Percentiles rank a stretch among this genome's conserved stretches.
Evolutionary conservation across 441 rosid genomes (phyloP).

Genomic region (Jatropha multifida): DNA sequence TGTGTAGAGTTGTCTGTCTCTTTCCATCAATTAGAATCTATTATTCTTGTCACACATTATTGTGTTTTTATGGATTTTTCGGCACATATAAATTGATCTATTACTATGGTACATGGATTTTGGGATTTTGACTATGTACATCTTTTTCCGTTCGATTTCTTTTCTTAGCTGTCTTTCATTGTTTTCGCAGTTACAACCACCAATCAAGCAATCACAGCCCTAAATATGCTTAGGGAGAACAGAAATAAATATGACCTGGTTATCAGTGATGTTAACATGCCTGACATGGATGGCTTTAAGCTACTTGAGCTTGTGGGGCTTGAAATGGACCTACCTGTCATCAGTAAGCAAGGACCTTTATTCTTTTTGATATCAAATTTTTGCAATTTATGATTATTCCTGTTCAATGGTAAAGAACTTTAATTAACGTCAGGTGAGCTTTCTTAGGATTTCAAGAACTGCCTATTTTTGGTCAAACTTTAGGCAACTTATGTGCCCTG

Average conservation of each 20-base stretch:
- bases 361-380: constrained; percentile 12
- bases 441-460: background rate
- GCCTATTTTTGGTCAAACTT: background rate
- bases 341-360: constrained; percentile 33
- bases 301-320: constrained; percentile 88
- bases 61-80: background rate
- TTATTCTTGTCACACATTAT: background rate
- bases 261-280: constrained; percentile 99
- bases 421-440: background rate
- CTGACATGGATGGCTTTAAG: constrained; percentile 92
- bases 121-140: background rate
- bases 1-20: background rate
- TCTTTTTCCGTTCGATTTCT: background rate
- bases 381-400: background rate
- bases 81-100: background rate
- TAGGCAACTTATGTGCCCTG: background rate
- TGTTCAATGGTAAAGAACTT: constrained; percentile 2
- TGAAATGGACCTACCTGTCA: constrained; percentile 93
- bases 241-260: constrained; percentile 72
- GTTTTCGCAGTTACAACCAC: constrained; percentile 69
- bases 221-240: constrained; percentile 82
- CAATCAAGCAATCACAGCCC: constrained; percentile 68
- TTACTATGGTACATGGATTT: background rate
- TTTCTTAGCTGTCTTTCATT: constrained; percentile 18
- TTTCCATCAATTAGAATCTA: background rate